These are phyloP conservation scores for Jatropha multifida DNA, from an alignment of 441 rosid genomes.

Conservation along the genomic window DNA sequence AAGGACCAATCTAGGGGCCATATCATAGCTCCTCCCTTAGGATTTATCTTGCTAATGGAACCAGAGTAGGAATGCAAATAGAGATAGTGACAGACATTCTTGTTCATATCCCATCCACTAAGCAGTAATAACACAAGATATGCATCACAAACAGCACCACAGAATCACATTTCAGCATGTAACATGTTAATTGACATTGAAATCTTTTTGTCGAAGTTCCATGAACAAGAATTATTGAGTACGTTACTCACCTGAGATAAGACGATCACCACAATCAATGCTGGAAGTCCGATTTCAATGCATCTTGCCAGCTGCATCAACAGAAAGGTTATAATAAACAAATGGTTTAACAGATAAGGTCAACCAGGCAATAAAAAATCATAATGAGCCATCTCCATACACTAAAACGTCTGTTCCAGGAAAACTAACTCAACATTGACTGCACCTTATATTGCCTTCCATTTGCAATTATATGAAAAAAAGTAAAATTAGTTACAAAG, in stretches of 20 bases:
- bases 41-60: not conserved
- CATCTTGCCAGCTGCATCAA: slow-evolving; percentile 69
- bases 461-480: not conserved
- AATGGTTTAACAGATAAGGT: not conserved
- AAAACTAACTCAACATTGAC: not conserved
- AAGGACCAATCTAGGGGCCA: not conserved
- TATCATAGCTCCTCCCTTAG: not conserved
- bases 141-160: not conserved
- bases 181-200: not conserved
- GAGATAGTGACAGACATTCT: not conserved
- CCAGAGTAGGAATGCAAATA: not conserved
- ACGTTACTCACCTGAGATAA: slow-evolving; percentile 60
- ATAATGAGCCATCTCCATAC: not conserved
- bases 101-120: not conserved
- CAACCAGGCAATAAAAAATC: not conserved
- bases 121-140: not conserved
- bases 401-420: not conserved
- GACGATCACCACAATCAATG: slow-evolving; percentile 56
- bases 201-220: not conserved
- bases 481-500: not conserved
- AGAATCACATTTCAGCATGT: not conserved
- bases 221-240: slow-evolving; percentile 7
- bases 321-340: not conserved
- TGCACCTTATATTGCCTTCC: not conserved
- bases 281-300: slow-evolving; percentile 81